Base-by-base conservation (phyloP, 345 rosid genomes). In the Populus tremula region DNA sequence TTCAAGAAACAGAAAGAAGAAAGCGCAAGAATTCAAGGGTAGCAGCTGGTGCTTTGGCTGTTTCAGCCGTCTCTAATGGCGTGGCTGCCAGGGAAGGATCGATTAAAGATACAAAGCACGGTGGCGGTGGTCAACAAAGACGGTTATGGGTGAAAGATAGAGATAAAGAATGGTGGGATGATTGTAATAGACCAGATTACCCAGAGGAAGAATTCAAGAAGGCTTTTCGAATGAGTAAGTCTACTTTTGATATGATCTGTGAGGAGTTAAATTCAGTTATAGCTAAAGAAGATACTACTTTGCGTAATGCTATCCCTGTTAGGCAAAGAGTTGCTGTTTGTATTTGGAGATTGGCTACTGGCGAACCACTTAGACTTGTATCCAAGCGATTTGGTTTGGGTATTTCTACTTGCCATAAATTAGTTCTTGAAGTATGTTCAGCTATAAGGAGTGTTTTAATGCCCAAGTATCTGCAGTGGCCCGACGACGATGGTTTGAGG, bases 261-360 rank as follows among this genome's bases (percentile, higher is more conserved):
- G 94, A 94, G 0, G 96, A 91, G 82, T 83, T 94, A 20, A 91
- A 87, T 73, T 89, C 98, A 0, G 92, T 78, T 33, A 91, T 92
- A 36, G 97, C 94, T 1, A 94, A 94, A 73, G 98, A 94, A 80
- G 97, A 94, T 79, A 95, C 99, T 2, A 86, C 97, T 12, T 73
- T 95, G 47, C 80, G 99, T 21, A 90, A 82, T 83, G 99, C 99
- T 3, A 93, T 95, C 72, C 99, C 99, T 1, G 99, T 93, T 65
- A 81, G 90, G 77, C 99, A 95, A 68, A 84, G 99, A 64, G 98
- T 95, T 31, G 99, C 99, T 17, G 99, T 93, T 29, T 95, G 99
- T 41, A 79, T 95, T 43, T 95, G 98, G 98, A 82, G 99, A 79
- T 73, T 95, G 68, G 97, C 94, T 4, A 92, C 97, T 0, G 94